phyloP scores from a whole-genome alignment of 2,329 filamentous ascomycete species.

The Fusarium equiseti region DNA sequence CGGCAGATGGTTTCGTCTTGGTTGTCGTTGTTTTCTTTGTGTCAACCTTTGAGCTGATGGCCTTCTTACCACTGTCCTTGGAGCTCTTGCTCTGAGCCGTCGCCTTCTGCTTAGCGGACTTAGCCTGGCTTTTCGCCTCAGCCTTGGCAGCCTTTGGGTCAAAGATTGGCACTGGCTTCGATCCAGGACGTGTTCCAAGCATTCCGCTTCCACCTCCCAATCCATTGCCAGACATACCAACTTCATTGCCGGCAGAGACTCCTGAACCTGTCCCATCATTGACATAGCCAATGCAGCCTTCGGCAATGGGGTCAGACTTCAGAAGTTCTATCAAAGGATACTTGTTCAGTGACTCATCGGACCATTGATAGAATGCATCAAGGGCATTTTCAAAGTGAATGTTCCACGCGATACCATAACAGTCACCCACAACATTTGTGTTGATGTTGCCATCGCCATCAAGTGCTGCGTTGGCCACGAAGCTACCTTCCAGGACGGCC shows the following conservation, averaged over 20 bases:
- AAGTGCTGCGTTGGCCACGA: not conserved
- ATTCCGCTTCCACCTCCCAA: constrained; percentile 4
- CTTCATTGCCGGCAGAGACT: not conserved
- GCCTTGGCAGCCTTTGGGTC: not conserved
- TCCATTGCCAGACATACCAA: constrained; percentile 4
- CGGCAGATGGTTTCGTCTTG: not conserved
- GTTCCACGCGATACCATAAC: constrained; percentile 21
- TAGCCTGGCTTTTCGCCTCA: not conserved
- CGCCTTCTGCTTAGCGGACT: not conserved
- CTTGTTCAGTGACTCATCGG: not conserved
- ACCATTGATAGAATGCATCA: not conserved
- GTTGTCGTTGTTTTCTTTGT: not conserved
- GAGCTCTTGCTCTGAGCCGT: not conserved
- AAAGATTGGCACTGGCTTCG: not conserved
- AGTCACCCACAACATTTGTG: not conserved
- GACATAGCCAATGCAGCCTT: constrained; percentile 20
- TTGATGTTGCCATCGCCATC: not conserved
- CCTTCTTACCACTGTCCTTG: not conserved
- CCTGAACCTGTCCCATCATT: constrained; percentile 1
- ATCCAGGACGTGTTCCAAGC: not conserved
- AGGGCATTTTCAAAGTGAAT: constrained; percentile 14
- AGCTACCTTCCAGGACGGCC: constrained; percentile 2
- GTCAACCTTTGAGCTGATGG: not conserved
- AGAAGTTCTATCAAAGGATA: not conserved
- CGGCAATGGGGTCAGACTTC: constrained; percentile 1